phyloP scores from a whole-genome alignment of 179 eudicot genomes.

The Silene coronaria region DNA sequence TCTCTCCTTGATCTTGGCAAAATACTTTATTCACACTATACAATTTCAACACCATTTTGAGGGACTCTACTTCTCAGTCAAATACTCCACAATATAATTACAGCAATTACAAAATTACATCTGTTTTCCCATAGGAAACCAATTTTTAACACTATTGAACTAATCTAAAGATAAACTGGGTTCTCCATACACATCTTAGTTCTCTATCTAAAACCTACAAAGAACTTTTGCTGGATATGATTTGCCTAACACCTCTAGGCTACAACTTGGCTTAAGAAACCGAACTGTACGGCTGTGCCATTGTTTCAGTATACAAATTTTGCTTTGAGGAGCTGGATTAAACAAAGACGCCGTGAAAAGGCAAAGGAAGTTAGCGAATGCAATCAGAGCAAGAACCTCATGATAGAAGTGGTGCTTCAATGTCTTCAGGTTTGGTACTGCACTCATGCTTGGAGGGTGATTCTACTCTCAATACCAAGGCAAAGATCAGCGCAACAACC shows the following conservation, averaged over 20 bases:
- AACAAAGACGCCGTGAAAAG: background rate
- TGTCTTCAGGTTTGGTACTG: slow-evolving; percentile 34
- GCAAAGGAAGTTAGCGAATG: background rate
- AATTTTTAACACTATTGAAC: background rate
- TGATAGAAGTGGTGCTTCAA: slow-evolving; percentile 58
- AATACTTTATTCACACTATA: too few species aligned
- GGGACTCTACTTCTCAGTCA: background rate
- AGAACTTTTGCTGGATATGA: background rate
- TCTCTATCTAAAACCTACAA: background rate
- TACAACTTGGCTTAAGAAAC: background rate
- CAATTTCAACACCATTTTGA: too few species aligned
- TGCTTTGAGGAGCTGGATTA: background rate
- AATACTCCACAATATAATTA: background rate
- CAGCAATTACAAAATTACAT: too few species aligned
- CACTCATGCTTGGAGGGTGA: slow-evolving; percentile 24
- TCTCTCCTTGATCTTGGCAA: too few species aligned
- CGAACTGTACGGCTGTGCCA: background rate
- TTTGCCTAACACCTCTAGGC: background rate
- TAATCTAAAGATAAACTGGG: background rate
- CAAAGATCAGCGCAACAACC: slow-evolving; percentile 50
- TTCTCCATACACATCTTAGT: background rate
- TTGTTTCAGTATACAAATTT: background rate
- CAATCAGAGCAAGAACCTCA: slow-evolving; percentile 13
- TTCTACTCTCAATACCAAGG: slow-evolving; percentile 45
- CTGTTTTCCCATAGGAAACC: too few species aligned